phyloP scores from a whole-genome alignment of 345 rosid species.

The Bretschneidera sinensis region DNA sequence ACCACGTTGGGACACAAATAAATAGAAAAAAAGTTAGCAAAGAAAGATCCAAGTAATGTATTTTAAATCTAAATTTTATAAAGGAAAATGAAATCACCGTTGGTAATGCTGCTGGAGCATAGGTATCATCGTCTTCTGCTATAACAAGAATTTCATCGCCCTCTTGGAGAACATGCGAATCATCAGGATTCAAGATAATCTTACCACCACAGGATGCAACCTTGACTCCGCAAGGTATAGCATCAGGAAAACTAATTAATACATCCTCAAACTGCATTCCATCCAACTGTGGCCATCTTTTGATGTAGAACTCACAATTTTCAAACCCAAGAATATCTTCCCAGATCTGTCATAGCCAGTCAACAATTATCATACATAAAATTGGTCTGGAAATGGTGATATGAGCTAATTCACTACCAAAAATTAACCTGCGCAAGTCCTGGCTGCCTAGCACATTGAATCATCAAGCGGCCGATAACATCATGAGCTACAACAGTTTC shows the following conservation, averaged over 20 bases:
- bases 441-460: slow-evolving; percentile 79
- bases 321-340: slow-evolving; percentile 77
- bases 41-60: slow-evolving; percentile 1
- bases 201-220: slow-evolving; percentile 64
- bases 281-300: slow-evolving; percentile 65
- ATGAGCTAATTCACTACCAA: slow-evolving; percentile 3
- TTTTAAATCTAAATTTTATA: slow-evolving; percentile 13
- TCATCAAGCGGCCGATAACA: slow-evolving; percentile 80
- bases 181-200: slow-evolving; percentile 69
- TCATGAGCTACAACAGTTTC: slow-evolving; percentile 80
- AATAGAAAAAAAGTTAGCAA: background rate
- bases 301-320: slow-evolving; percentile 71
- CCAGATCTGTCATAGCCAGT: slow-evolving; percentile 50
- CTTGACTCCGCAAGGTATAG: slow-evolving; percentile 73
- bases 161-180: slow-evolving; percentile 55
- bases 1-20: slow-evolving; percentile 2
- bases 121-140: slow-evolving; percentile 76
- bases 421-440: slow-evolving; percentile 69
- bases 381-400: background rate
- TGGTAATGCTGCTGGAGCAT: slow-evolving; percentile 56
- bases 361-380: slow-evolving; percentile 14
- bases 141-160: slow-evolving; percentile 78
- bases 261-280: slow-evolving; percentile 67
- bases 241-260: slow-evolving; percentile 70
- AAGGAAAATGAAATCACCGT: slow-evolving; percentile 53